Conservation (phyloP, 768 basidiomycete species). For the Kwoniella pini region DNA sequence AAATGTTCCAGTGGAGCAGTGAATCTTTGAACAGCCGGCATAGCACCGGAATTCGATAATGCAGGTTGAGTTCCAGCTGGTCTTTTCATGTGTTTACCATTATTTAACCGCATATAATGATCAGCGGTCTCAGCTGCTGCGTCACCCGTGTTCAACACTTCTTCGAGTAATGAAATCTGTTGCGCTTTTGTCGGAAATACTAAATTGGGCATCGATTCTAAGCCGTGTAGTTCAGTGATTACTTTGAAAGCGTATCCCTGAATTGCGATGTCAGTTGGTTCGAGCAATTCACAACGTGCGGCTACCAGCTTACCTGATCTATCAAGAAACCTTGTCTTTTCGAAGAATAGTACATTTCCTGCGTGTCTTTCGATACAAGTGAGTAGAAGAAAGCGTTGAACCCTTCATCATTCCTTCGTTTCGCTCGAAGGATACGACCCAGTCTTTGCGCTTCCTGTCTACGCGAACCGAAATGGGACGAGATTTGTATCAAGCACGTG, state of each 20-base stretch:
- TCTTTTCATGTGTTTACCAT: slow-evolving; percentile 39
- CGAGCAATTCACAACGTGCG: background rate
- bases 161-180: slow-evolving; percentile 94
- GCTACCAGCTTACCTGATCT: slow-evolving; percentile 64
- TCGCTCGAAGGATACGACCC: slow-evolving; percentile 96
- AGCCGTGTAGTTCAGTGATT: slow-evolving; percentile 93
- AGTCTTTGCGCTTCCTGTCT: slow-evolving; percentile 96
- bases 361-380: slow-evolving; percentile 96
- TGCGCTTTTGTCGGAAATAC: slow-evolving; percentile 89
- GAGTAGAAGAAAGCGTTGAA: slow-evolving; percentile 99
- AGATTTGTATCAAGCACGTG: slow-evolving; percentile 98
- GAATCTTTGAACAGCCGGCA: slow-evolving; percentile 47
- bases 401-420: slow-evolving; percentile 96
- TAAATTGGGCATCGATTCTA: slow-evolving; percentile 78
- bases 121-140: slow-evolving; percentile 58
- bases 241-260: slow-evolving; percentile 97
- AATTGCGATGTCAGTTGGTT: background rate
- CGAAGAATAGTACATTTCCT: slow-evolving; percentile 99
- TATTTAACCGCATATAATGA: slow-evolving; percentile 45
- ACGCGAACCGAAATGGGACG: slow-evolving; percentile 96
- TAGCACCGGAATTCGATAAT: slow-evolving; percentile 11
- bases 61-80: slow-evolving; percentile 22
- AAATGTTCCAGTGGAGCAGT: slow-evolving; percentile 51
- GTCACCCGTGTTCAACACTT: slow-evolving; percentile 87
- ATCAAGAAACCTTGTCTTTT: slow-evolving; percentile 98